Base-by-base conservation (phyloP, 2,329 filamentous ascomycete species). In the Trichoderma harzianum region DNA sequence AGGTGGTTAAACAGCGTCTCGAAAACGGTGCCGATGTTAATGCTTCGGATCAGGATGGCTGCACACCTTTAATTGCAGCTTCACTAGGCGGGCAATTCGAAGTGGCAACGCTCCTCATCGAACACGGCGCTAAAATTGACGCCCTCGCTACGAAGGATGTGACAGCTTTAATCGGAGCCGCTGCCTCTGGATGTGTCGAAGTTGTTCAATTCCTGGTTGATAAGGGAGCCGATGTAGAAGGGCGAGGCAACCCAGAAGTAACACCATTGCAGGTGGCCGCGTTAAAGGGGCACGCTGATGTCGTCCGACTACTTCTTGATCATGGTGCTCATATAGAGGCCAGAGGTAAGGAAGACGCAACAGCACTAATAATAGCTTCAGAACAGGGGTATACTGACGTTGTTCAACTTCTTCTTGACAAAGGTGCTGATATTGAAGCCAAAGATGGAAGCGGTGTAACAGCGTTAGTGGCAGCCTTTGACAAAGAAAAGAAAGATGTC, bases 1-100 rank as follows among this genome's bases (percentile, higher is more conserved):
- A 72, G 11, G 58, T 73, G 7, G 70, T 67, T 8, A 65, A 62
- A 26, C 30, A 73, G 8, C 70, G 74, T 24, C 55, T 73, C 6
- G 47, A 61, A 12, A 6, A 60, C 6, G 61, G 66, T 5, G 57
- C 68, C 16, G 24, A 72, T 30, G 10, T 43, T 5, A 18, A 43
- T 2, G 36, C 12, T 5, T 2, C 16, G 0, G 12, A 55, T 21
- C 7, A 47, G 8, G 10, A 47, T 3, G 62, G 61, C 14, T 11
- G 0, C n/a, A 24, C 43, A 21, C 43, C n/a, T 12, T 21, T 51
- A 12, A 11, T 51, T 0, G 0, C n/a, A 21, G 43, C 43, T 51
- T 6, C 43, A 51, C 0, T 51, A 5, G 4, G n/a, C n/a, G n/a
- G 43, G n/a, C n/a, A 51, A 6, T 24, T 51, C 0, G 43, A 51